Conservation (phyloP, 2,329 filamentous ascomycete genomes). For the Paraconiothyrium brasiliense region DNA sequence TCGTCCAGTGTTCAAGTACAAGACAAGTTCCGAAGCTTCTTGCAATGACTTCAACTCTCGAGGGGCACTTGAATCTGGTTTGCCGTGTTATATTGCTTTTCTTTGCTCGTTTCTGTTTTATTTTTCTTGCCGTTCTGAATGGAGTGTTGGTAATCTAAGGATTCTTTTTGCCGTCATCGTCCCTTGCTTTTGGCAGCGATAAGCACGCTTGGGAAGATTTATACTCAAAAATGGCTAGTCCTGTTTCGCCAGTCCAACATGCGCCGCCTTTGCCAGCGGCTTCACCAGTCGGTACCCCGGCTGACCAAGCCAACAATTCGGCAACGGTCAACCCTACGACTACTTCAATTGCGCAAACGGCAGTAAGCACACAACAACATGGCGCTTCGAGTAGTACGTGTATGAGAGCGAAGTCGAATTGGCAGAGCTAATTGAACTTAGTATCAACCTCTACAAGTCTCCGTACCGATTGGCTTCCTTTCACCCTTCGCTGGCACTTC, state of each 20-base stretch:
- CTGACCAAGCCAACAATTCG: neutral
- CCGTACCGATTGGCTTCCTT: constrained; percentile 23
- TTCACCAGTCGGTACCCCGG: neutral
- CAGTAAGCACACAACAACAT: neutral
- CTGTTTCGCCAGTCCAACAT: neutral
- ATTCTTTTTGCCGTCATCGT: neutral
- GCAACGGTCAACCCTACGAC: neutral
- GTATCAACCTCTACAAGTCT: neutral
- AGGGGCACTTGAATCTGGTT: neutral
- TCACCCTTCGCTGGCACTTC: constrained; percentile 27
- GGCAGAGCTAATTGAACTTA: neutral
- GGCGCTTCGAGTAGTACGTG: neutral
- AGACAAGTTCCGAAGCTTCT: neutral
- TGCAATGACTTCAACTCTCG: neutral
- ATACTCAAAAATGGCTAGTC: neutral
- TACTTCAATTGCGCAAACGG: neutral
- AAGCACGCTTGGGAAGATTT: neutral
- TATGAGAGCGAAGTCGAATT: neutral
- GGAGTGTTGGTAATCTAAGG: neutral
- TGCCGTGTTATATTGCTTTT: neutral
- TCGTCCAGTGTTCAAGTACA: neutral
- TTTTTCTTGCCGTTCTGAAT: neutral
- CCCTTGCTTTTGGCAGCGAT: neutral
- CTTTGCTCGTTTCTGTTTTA: neutral
- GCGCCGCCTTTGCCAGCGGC: neutral